These are phyloP conservation scores for Trichoderma koningiopsis DNA, from an alignment of 2,329 filamentous ascomycete species.

Conservation along the genomic window DNA sequence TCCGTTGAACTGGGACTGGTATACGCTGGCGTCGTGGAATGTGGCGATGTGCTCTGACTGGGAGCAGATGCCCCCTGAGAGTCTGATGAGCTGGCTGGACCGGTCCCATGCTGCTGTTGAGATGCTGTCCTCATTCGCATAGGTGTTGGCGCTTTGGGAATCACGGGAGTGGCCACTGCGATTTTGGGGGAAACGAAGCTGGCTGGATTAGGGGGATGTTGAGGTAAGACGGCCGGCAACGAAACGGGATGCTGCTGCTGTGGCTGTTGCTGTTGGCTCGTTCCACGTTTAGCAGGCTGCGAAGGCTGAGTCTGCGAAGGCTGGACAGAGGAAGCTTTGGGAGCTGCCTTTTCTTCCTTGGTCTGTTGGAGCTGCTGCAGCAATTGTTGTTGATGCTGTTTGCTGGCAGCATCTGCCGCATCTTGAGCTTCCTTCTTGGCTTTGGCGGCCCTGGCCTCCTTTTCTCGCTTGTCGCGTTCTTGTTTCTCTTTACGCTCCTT, in stretches of 20 bases:
- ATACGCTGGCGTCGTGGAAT: slow-evolving; percentile 64
- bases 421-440: slow-evolving; percentile 62
- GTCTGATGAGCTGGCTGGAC: slow-evolving; percentile 68
- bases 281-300: slow-evolving; percentile 29
- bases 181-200: slow-evolving; percentile 77
- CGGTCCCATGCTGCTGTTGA: slow-evolving; percentile 79
- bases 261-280: neutral
- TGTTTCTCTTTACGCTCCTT: slow-evolving; percentile 64
- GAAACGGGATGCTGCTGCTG: slow-evolving; percentile 42
- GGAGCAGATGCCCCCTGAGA: slow-evolving; percentile 61
- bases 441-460: slow-evolving; percentile 57
- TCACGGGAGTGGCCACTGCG: slow-evolving; percentile 73
- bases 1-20: slow-evolving; percentile 65
- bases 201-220: slow-evolving; percentile 60
- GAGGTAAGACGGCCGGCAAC: slow-evolving; percentile 56
- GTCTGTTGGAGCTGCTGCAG: slow-evolving; percentile 53
- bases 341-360: slow-evolving; percentile 60
- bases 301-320: slow-evolving; percentile 31
- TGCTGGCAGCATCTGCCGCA: slow-evolving; percentile 48
- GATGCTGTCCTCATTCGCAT: slow-evolving; percentile 75
- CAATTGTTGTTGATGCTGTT: slow-evolving; percentile 33
- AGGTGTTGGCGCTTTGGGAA: slow-evolving; percentile 82
- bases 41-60: slow-evolving; percentile 62
- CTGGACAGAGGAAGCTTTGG: slow-evolving; percentile 45
- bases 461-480: slow-evolving; percentile 63